Percentiles rank a stretch among this genome's conserved stretches.
Evolutionary conservation across 805 yeast genomes (phyloP).

Genomic region (Ogataea nonfermentans): DNA sequence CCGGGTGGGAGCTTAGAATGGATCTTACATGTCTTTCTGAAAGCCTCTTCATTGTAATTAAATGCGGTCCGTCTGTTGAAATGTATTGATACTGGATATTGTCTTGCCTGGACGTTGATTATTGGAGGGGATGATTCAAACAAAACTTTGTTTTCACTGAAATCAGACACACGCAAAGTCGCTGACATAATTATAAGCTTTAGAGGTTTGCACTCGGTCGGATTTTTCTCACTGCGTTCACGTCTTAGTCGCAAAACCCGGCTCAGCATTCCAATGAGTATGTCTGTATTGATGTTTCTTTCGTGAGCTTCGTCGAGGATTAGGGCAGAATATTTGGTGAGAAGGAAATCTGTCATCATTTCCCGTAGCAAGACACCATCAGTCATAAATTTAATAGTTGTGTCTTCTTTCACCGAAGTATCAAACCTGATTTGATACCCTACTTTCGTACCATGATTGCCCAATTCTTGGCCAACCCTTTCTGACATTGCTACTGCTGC

Average conservation of each 20-base stretch:
- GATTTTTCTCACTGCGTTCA: slow-evolving; percentile 47
- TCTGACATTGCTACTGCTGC: slow-evolving; percentile 91
- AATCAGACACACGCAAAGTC: slow-evolving; percentile 89
- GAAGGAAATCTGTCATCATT: slow-evolving; percentile 81
- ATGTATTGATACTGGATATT: slow-evolving; percentile 89
- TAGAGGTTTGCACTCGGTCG: slow-evolving; percentile 53
- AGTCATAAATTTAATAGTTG: slow-evolving; percentile 85
- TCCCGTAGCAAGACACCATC: slow-evolving; percentile 93
- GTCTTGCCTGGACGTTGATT: slow-evolving; percentile 86
- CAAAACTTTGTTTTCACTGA: slow-evolving; percentile 72
- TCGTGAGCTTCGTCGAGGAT: slow-evolving; percentile 98
- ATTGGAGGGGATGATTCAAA: slow-evolving; percentile 82
- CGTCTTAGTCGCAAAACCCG: slow-evolving; percentile 76
- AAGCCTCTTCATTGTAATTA: slow-evolving; percentile 85
- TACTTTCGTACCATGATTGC: slow-evolving; percentile 65
- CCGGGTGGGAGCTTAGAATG: slow-evolving; percentile 89
- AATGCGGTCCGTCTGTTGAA: slow-evolving; percentile 76
- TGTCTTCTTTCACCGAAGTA: slow-evolving; percentile 57
- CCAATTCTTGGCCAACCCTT: slow-evolving; percentile 75
- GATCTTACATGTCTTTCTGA: slow-evolving; percentile 79
- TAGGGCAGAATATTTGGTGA: slow-evolving; percentile 79
- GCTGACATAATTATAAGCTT: slow-evolving; percentile 96
- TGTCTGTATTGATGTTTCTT: slow-evolving; percentile 93
- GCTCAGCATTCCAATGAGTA: slow-evolving; percentile 90
- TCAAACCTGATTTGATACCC: slow-evolving; percentile 85